A percentile compares a stretch with the other conserved stretches of the same genome.
Evolutionary conservation across 179 eudicot genomes (phyloP).

Genomic region (Camellia oleifera): DNA sequence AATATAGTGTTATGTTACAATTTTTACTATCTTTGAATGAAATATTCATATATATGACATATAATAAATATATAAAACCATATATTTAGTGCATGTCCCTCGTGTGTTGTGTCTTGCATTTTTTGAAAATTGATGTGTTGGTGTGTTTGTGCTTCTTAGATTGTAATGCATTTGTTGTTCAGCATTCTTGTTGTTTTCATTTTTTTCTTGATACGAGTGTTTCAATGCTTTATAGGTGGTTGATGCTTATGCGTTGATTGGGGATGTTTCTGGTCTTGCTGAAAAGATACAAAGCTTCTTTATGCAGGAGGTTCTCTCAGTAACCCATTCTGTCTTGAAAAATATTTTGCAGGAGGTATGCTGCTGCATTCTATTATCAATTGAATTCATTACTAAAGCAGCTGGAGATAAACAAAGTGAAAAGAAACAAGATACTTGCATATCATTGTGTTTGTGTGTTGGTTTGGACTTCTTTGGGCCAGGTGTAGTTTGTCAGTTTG

Average conservation of each 20-base stretch:
- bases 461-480: not conserved
- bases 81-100: too few relatives aligned
- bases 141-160: too few relatives aligned
- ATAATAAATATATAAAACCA: too few relatives aligned
- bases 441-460: not conserved
- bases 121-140: too few relatives aligned
- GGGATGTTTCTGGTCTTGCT: constrained; percentile 92
- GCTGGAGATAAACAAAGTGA: not conserved
- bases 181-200: constrained; percentile 1
- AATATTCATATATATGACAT: too few relatives aligned
- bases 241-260: constrained; percentile 95
- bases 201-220: not conserved
- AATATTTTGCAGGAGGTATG: constrained; percentile 71
- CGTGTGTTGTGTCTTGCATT: too few relatives aligned
- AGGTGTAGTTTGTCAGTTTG: not conserved
- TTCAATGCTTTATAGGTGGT: constrained; percentile 58
- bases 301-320: constrained; percentile 98
- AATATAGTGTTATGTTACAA: too few relatives aligned
- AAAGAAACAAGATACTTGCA: constrained; percentile 6
- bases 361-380: not conserved
- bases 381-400: not conserved
- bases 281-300: constrained; percentile 97
- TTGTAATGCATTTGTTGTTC: not conserved
- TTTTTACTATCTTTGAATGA: too few relatives aligned
- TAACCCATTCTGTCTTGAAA: constrained; percentile 78